These are phyloP conservation scores for Byssothecium circinans DNA, from an alignment of 2,329 filamentous ascomycete species.

Conservation along the genomic window DNA sequence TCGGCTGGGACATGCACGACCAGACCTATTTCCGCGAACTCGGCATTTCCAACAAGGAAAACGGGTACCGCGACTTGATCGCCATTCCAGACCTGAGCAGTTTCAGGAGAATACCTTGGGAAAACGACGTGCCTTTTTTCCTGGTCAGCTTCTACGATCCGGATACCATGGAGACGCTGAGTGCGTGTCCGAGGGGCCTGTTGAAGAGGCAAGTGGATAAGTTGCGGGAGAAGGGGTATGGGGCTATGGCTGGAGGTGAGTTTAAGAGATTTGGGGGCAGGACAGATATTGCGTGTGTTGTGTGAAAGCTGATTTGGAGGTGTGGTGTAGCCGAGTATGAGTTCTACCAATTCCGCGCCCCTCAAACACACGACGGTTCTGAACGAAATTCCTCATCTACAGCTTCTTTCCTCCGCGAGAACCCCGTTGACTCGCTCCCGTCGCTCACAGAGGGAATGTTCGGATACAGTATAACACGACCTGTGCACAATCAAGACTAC, in stretches of 20 bases:
- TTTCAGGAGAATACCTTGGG: conserved; percentile 88
- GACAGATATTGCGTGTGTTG: conserved; percentile 16
- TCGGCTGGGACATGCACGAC: conserved; percentile 98
- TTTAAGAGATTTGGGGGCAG: neutral
- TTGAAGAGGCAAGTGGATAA: conserved; percentile 69
- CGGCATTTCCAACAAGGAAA: conserved; percentile 84
- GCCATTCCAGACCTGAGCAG: conserved; percentile 77
- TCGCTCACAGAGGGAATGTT: conserved; percentile 93
- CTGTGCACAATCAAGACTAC: conserved; percentile 88
- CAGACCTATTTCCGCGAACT: conserved; percentile 84
- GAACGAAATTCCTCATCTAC: conserved; percentile 68
- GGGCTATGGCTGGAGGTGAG: conserved; percentile 87
- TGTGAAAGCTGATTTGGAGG: conserved; percentile 18
- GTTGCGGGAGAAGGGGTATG: conserved; percentile 68
- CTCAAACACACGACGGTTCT: conserved; percentile 52
- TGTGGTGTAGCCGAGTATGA: conserved; percentile 79
- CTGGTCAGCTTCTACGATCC: conserved; percentile 82
- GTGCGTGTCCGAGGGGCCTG: conserved; percentile 77
- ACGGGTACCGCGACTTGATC: conserved; percentile 84
- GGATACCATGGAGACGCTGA: conserved; percentile 70
- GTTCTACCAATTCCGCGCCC: conserved; percentile 86
- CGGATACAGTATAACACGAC: conserved; percentile 84
- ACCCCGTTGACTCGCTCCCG: conserved; percentile 73
- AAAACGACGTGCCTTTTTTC: conserved; percentile 83
- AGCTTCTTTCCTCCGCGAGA: conserved; percentile 71